Percentiles rank a stretch among this genome's conserved stretches.
Conservation (phyloP, 1,284 basidiomycete genomes). For the Cutaneotrichosporon cutaneum region DNA sequence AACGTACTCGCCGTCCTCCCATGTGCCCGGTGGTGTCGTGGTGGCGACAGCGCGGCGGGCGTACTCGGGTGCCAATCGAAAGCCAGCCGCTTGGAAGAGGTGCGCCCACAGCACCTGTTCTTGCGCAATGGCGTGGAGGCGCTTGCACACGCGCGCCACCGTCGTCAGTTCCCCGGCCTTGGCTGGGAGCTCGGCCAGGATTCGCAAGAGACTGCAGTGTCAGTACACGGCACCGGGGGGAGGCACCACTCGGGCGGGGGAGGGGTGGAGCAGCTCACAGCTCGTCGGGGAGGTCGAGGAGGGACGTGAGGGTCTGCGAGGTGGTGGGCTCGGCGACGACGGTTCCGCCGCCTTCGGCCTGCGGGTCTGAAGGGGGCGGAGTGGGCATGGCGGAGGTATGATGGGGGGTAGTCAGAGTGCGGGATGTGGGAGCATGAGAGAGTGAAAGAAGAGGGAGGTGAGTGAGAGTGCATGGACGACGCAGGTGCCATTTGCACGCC, state of each 20-base stretch:
- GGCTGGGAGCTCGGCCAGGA: slow-evolving; percentile 33
- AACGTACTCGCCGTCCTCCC: slow-evolving; percentile 23
- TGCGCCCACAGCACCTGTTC: slow-evolving; percentile 34
- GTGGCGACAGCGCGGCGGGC: slow-evolving; percentile 19
- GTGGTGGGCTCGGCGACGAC: neutral
- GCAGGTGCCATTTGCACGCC: neutral
- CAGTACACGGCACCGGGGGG: neutral
- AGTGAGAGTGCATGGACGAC: neutral
- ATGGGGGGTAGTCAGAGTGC: neutral
- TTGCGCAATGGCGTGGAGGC: slow-evolving; percentile 31
- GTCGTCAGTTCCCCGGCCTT: slow-evolving; percentile 21
- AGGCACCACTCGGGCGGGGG: neutral
- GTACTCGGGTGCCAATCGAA: slow-evolving; percentile 15
- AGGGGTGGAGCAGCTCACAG: slow-evolving; percentile 28
- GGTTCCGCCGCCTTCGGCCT: neutral
- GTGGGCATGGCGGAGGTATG: neutral
- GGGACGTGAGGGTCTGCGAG: neutral
- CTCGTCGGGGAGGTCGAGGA: slow-evolving; percentile 39
- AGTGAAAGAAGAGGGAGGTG: neutral
- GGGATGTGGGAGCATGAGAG: neutral
- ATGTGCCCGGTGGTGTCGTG: slow-evolving; percentile 22
- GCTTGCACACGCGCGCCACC: slow-evolving; percentile 25
- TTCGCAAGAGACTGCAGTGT: slow-evolving; percentile 29
- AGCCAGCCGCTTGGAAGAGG: slow-evolving; percentile 26
- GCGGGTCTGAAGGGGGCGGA: neutral